Base-by-base conservation (phyloP, 2,329 filamentous ascomycete genomes). In the Septoria linicola region DNA sequence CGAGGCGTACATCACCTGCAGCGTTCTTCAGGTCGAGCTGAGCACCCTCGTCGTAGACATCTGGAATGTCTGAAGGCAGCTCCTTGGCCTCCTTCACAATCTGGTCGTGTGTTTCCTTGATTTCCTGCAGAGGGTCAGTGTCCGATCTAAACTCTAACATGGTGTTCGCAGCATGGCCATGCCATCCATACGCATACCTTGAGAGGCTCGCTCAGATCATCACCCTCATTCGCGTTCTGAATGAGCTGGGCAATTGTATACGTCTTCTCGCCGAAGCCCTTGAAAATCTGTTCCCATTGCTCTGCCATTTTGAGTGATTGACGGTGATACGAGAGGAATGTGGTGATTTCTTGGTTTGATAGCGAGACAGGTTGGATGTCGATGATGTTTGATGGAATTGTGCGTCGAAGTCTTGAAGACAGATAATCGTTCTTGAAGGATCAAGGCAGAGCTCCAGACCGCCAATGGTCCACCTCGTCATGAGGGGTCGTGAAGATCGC, bases 251-350 rank as follows among this genome's bases (percentile, higher is more conserved):
- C 49, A 25, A 62, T 58, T 20, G 57, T 39, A 23, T 60, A 48
- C 1, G 59, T 62, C 32, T 56, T 42, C 46, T 57, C 55, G 36
- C 53, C 59, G 13, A 60, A 41, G n/a, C 36, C 48, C 35, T 58
- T 62, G 45, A 58, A 59, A 19, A 59, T 40, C 27, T 45, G 47
- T 56, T 55, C 59, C 56, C 57, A 59, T 36, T 57, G 50, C 13
- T 59, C 57, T 36, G 55, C 57, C 56, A 59, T 59, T 13, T 31
- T 57, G 36, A 25, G 27, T 30, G 37, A n/a, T 25, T 27, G 23
- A 10, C 10, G 23, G 23, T 5, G 23, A 27, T n/a, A n/a, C n/a
- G n/a, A n/a, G n/a, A n/a, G n/a, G n/a, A n/a, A n/a, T n/a, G n/a
- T n/a, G n/a, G n/a, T n/a, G n/a, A n/a, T n/a, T n/a, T n/a, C n/a